Base-by-base conservation (phyloP, 2,329 filamentous ascomycete species). In the Triangularia verruculosa region DNA sequence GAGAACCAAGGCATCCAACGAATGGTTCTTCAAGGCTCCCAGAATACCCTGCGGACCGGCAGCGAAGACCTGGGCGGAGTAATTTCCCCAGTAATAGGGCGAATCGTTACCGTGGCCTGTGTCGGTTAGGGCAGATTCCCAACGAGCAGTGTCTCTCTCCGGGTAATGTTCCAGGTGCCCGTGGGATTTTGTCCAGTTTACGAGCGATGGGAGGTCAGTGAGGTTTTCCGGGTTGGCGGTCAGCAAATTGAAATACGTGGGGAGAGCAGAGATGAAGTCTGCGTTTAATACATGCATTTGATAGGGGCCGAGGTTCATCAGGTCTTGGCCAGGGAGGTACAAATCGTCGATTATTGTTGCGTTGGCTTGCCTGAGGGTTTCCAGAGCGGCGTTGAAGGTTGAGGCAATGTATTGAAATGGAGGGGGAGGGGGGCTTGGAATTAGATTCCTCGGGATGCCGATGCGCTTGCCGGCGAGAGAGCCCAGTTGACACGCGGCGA, bases 1-100 rank as follows among this genome's bases (percentile, higher is more conserved):
- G 4, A 89, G 66, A 0, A 90, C 79, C 4, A 90, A 74, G 1
- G 87, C 88, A 67, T 88, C 85, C 0, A 89, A 79, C 3, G 81
- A 79, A 67, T 86, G 77, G 1, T 81, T 81, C 5, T 78, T 69
- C 0, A 91, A 73, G 0, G 87, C 84, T 0, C 86, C 87, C 0
- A 85, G 77, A 13, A 90, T 75, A 0, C 87, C 88, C 13, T 83
- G 80, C 25, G 79, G 77, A 1, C 83, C 85, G 7, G 83, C 85
- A 55, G 82, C 78, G 67, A 80, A 81, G 2, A 83, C 74, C 47
- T 81, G 79, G 12, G 77, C 69, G 64, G 84, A 82, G 72, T 86
- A 88, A n/a, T 81, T 78, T 0, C 77, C 72, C 84, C 85, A 89
- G 72, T 87, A 87, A 12, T 79, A 70, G 0, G 83, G 79, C 9